Evolutionary conservation across 768 basidiomycete species (phyloP).

Genomic region (Podaxis mareebaensis): DNA sequence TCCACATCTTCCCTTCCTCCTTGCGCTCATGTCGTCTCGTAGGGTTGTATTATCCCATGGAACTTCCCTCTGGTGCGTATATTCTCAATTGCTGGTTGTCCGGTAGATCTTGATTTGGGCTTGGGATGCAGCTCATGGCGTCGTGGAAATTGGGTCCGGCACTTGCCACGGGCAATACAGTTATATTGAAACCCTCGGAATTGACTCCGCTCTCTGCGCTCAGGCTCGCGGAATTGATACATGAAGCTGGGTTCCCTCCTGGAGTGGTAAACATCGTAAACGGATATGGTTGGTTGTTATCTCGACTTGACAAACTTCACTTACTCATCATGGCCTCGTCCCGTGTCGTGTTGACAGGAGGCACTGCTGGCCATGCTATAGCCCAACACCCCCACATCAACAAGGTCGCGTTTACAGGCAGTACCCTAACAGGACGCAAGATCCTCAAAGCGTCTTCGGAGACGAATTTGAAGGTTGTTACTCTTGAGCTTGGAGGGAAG

Average conservation of each 20-base stretch:
- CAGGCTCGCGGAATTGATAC: constrained; percentile 47
- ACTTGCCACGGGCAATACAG: constrained; percentile 71
- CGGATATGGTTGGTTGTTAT: neutral
- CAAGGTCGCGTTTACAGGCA: constrained; percentile 81
- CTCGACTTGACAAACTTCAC: neutral
- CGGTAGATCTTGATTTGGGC: neutral
- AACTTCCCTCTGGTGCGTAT: constrained; percentile 40
- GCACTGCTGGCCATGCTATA: constrained; percentile 72
- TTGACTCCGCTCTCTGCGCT: constrained; percentile 71
- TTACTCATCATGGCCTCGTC: neutral
- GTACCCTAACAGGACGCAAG: constrained; percentile 68
- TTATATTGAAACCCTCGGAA: constrained; percentile 76
- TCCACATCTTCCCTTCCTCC: neutral
- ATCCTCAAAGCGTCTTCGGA: constrained; percentile 71
- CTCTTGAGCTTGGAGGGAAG: constrained; percentile 75
- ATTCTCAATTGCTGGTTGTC: neutral
- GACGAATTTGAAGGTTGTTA: constrained; percentile 75
- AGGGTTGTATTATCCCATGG: constrained; percentile 65
- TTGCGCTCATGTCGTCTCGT: neutral
- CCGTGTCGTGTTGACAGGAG: constrained; percentile 20
- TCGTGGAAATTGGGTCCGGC: constrained; percentile 76
- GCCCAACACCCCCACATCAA: constrained; percentile 61
- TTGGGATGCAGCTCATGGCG: constrained; percentile 42
- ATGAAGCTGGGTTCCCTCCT: constrained; percentile 76
- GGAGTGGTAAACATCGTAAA: constrained; percentile 74